Conservation (phyloP, 257 asterid genomes). For the Lycium ferocissimum region DNA sequence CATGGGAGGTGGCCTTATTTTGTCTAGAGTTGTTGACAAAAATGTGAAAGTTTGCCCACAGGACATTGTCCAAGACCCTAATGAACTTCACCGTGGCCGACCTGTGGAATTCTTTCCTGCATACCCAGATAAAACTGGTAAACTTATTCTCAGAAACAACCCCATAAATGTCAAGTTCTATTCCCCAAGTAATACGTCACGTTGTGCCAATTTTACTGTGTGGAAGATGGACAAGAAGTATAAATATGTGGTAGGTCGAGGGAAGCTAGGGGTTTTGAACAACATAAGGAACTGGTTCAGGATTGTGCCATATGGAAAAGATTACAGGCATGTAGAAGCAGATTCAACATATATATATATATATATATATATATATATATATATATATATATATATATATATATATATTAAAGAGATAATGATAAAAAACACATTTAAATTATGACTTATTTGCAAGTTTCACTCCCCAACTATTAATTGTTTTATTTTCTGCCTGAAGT, state of each 20-base stretch:
- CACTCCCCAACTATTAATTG: no score
- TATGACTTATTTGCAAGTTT: no score
- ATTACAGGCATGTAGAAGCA: not conserved
- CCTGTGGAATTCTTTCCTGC: constrained; percentile 11
- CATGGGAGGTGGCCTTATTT: not conserved
- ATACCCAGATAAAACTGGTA: not conserved
- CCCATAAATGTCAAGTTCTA: not conserved
- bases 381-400: no score
- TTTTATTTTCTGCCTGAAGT: no score
- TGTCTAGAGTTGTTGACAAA: constrained; percentile 15
- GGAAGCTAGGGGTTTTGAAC: not conserved
- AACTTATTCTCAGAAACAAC: not conserved
- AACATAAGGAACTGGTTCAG: constrained; percentile 13
- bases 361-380: no score
- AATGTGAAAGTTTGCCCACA: not conserved
- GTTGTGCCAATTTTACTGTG: not conserved
- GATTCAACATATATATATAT: no score
- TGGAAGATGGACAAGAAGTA: constrained; percentile 11
- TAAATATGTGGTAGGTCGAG: not conserved
- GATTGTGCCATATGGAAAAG: not conserved
- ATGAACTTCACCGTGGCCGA: not conserved
- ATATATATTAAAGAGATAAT: no score
- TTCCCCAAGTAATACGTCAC: not conserved
- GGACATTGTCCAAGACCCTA: constrained; percentile 9
- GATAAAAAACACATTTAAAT: no score